Conservation (phyloP, 345 rosid genomes). For the Mangifera indica region DNA sequence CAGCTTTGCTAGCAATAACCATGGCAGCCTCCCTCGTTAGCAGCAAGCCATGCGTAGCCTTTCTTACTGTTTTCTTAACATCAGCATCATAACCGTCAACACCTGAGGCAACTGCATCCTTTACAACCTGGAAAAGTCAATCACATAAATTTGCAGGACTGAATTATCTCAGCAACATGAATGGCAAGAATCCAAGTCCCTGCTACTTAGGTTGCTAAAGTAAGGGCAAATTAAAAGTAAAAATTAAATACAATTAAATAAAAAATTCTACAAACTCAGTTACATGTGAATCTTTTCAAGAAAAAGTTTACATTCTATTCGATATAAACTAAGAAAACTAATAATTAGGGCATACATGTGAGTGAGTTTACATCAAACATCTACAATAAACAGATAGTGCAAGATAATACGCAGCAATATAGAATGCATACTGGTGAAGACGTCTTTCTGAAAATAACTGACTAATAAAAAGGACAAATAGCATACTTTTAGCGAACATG, state of each 20-base stretch:
- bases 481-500: not conserved
- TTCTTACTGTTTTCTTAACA: conserved; percentile 67
- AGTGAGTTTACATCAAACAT: not conserved
- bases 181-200: not conserved
- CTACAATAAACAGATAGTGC: not conserved
- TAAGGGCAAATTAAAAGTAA: not conserved
- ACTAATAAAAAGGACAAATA: too few species aligned
- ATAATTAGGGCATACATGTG: not conserved
- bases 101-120: conserved; percentile 83
- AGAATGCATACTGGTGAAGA: not conserved
- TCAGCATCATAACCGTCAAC: conserved; percentile 85
- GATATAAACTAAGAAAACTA: too few species aligned
- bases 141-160: not conserved
- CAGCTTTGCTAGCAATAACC: conserved; percentile 84
- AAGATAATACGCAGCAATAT: not conserved
- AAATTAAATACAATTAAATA: too few species aligned
- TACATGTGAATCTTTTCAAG: not conserved
- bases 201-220: not conserved
- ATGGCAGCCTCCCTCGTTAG: conserved; percentile 85
- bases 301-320: not conserved
- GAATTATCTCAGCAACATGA: conserved; percentile 6
- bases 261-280: not conserved
- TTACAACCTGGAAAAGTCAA: conserved; percentile 67
- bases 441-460: too few species aligned
- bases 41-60: conserved; percentile 72